Base-by-base conservation (phyloP, 129 eudicot genomes). In the Artemisia tridentata region DNA sequence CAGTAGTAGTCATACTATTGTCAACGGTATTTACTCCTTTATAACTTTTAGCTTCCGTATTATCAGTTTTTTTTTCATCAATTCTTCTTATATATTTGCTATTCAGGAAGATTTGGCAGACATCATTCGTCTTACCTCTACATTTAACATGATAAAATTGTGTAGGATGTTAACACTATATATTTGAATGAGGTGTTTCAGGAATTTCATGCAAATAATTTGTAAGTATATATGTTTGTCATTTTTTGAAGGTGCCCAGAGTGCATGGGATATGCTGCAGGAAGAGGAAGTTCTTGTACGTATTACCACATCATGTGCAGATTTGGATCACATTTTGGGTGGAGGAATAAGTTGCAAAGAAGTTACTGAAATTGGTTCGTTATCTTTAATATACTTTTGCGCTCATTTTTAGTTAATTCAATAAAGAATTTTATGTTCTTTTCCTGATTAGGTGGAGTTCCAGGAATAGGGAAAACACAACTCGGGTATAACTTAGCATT, bases 401-500 rank as follows among this genome's bases (percentile, higher is more conserved):
- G 11, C 7, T 15, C 6, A 68, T 49, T 66, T 47, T 27, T 41
- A 14, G 8, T 31, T 57, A 3, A 60, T 51, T 34, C 15, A 18
- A 10, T 51, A 60, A n/a, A 21, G 14, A 31, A 3, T 34, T 66
- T 65, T 25, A 61, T 61, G 12, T 34, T 68, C 34, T 52, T 48
- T 38, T 59, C 34, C 43, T 17, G 41, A 41, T 73, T 77, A 93
- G 99, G 99, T 77, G 99, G 99, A 79, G 95, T 93, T 49, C 96
- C 99, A 23, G 99, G 99, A 71, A 93, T 93, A 14, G 99, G 99
- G 73, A 93, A 93, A 85, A 93, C 97, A 48, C 99, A 93, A 81
- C 72, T 93, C 18, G 99, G 97, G 99, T 93, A 84, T 65, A 78
- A 25, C 47, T 47, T 66, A 27, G 7, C 59, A 52, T 34, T 52